phyloP scores from a whole-genome alignment of 257 asterid species.

The Rubia yunnanensis region DNA sequence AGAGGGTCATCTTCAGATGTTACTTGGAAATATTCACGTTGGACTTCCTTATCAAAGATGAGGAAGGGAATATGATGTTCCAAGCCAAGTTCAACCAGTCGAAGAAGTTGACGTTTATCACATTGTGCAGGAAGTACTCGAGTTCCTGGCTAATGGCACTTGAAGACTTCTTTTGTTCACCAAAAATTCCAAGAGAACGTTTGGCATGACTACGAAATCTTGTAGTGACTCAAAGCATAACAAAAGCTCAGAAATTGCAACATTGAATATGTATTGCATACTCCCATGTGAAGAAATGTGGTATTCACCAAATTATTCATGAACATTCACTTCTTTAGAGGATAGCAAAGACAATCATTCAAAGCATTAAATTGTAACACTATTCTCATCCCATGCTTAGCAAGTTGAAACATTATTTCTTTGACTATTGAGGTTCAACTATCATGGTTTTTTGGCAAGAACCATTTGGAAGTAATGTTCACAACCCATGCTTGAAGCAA shows the following conservation, averaged over 20 bases:
- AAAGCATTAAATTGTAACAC: no score
- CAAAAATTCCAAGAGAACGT: conserved; percentile 45
- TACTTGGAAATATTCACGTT: conserved; percentile 91
- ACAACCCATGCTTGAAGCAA: no score
- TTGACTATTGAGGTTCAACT: no score
- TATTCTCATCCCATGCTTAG: no score
- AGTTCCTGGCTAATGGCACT: conserved; percentile 64
- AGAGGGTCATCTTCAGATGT: conserved; percentile 84
- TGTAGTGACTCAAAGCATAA: not conserved
- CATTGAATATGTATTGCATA: not conserved
- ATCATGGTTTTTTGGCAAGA: no score
- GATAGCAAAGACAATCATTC: no score
- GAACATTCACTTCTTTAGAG: no score
- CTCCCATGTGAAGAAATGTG: no score
- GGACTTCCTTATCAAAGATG: conserved; percentile 45
- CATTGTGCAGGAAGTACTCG: no score
- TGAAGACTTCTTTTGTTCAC: conserved; percentile 50
- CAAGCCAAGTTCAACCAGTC: conserved; percentile 91
- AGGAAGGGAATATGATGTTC: conserved; percentile 85
- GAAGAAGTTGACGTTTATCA: conserved; percentile 61
- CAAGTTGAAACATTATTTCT: no score
- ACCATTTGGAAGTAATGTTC: no score
- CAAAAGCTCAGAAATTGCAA: not conserved
- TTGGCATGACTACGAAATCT: conserved; percentile 48
- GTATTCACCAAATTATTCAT: no score